Evolutionary conservation across 1,284 basidiomycete species (phyloP).

Genomic region (Mycena citricolor): DNA sequence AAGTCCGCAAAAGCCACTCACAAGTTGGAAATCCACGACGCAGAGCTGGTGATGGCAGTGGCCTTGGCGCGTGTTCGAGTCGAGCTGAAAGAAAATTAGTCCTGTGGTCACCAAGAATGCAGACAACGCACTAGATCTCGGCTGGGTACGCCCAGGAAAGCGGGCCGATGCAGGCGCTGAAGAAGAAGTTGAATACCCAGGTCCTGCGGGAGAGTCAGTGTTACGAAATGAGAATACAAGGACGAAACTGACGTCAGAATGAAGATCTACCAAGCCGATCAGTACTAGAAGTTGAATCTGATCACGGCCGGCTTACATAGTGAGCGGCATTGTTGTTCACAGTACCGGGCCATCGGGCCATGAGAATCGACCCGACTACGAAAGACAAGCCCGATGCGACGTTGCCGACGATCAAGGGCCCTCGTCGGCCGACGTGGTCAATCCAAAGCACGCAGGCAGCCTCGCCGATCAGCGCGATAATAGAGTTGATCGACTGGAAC

Average conservation of each 20-base stretch:
- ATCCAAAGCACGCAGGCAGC: constrained; percentile 56
- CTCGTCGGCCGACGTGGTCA: constrained; percentile 53
- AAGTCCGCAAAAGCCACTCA: constrained; percentile 24
- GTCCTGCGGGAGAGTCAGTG: constrained; percentile 35
- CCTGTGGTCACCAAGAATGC: not conserved
- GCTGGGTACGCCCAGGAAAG: constrained; percentile 49
- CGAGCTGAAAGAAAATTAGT: constrained; percentile 34
- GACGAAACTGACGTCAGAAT: too few relatives aligned
- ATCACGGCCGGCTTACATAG: too few relatives aligned
- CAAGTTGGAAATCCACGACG: constrained; percentile 54
- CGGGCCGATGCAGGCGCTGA: constrained; percentile 53
- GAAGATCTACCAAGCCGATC: too few relatives aligned
- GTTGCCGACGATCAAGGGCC: constrained; percentile 57
- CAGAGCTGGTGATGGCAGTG: constrained; percentile 55
- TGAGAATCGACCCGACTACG: constrained; percentile 50
- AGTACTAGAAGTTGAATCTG: too few relatives aligned
- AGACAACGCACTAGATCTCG: constrained; percentile 36
- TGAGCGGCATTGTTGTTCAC: too few relatives aligned
- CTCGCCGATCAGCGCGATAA: constrained; percentile 60
- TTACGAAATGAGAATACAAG: too few relatives aligned
- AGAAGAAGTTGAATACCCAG: constrained; percentile 56
- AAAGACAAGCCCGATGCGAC: constrained; percentile 47
- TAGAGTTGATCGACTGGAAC: constrained; percentile 61
- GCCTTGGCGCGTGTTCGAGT: constrained; percentile 62
- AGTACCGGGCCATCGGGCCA: constrained; percentile 49